These are phyloP conservation scores for Cerrena zonata DNA, from an alignment of 1,284 basidiomycete species.

Conservation along the genomic window DNA sequence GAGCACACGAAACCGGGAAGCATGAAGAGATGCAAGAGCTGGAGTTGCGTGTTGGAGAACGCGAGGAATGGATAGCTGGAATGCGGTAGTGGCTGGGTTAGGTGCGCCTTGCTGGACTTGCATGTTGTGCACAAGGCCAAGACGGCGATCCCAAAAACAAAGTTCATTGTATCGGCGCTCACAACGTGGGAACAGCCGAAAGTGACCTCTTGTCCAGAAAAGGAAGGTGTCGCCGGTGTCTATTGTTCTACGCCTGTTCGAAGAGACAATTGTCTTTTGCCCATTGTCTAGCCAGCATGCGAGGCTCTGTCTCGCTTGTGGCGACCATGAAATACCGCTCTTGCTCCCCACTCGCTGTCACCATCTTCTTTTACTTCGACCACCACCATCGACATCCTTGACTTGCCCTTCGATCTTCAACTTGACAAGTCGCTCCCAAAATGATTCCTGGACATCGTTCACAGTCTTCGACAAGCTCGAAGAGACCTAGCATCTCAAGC, in stretches of 20 bases:
- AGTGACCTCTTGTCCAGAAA: background rate
- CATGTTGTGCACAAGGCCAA: background rate
- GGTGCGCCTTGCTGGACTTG: background rate
- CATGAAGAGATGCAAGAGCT: constrained; percentile 55
- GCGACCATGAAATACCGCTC: constrained; percentile 1
- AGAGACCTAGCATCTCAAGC: constrained; percentile 2
- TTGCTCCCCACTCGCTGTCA: background rate
- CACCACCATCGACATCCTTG: constrained; percentile 1
- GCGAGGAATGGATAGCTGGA: constrained; percentile 42
- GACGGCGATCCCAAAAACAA: background rate
- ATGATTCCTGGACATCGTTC: constrained; percentile 2
- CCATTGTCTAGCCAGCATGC: constrained; percentile 2
- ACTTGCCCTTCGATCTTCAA: background rate
- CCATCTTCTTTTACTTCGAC: constrained; percentile 2
- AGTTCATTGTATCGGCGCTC: background rate
- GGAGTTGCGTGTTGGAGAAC: constrained; percentile 45
- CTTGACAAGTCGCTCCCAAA: background rate
- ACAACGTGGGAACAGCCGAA: background rate
- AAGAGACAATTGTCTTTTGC: background rate
- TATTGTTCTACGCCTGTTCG: background rate
- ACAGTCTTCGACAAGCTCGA: background rate
- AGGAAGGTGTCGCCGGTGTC: background rate
- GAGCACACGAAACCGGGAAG: constrained; percentile 32
- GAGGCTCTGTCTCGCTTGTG: background rate
- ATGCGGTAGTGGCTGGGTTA: constrained; percentile 35